Conservation (phyloP, 352 stramenopile species). For the Phytopythium helicoides region DNA sequence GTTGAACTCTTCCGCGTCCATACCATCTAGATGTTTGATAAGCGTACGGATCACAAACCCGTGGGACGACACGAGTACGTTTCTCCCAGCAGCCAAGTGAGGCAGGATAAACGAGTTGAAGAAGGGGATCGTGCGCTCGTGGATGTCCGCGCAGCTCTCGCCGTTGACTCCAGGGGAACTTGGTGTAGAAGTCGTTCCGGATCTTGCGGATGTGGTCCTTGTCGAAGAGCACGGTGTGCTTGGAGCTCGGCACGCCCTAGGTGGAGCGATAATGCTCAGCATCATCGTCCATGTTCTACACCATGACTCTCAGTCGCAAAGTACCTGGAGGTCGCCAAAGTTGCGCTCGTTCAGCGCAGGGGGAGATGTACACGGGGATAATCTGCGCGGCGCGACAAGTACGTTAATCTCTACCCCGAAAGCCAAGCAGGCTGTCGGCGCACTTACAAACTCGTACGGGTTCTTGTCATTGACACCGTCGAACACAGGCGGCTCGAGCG, state of each 20-base stretch:
- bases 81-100: slow-evolving; percentile 65
- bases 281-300: neutral
- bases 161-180: slow-evolving; percentile 78
- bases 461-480: slow-evolving; percentile 74
- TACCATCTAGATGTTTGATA: slow-evolving; percentile 81
- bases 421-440: neutral
- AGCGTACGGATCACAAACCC: slow-evolving; percentile 85
- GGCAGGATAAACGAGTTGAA: slow-evolving; percentile 77
- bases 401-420: too few species aligned
- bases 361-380: slow-evolving; percentile 76
- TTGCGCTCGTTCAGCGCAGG: slow-evolving; percentile 80
- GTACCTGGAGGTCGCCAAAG: slow-evolving; percentile 76
- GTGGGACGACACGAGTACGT: slow-evolving; percentile 78
- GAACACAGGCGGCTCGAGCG: slow-evolving; percentile 63
- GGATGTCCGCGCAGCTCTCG: slow-evolving; percentile 80
- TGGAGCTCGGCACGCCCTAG: slow-evolving; percentile 71
- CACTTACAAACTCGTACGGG: slow-evolving; percentile 75
- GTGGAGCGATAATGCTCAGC: too few species aligned
- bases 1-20: slow-evolving; percentile 73
- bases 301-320: neutral
- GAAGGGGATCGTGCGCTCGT: slow-evolving; percentile 73
- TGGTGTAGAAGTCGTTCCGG: slow-evolving; percentile 77
- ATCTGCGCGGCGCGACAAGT: slow-evolving; percentile 28
- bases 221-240: slow-evolving; percentile 73
- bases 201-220: slow-evolving; percentile 74